A percentile compares a stretch with the other conserved stretches of the same genome.
Evolutionary conservation across 2,329 filamentous ascomycete genomes (phyloP).

Genomic region (Phaeosphaeriaceae sp.): DNA sequence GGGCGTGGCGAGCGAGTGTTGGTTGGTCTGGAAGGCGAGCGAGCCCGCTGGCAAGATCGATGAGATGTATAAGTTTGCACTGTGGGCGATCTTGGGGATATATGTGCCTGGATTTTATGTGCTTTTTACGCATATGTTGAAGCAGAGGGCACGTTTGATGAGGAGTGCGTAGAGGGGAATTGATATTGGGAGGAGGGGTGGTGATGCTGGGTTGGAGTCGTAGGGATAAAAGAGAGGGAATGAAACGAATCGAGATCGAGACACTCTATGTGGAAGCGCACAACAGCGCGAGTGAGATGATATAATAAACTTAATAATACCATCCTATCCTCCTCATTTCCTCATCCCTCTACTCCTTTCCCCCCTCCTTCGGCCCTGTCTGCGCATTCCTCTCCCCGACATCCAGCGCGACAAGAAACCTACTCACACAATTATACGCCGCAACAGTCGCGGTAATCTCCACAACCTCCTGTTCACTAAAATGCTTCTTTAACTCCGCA

Average conservation of each 20-base stretch:
- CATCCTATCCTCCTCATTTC: too few species aligned
- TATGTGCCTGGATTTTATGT: slow-evolving; percentile 86
- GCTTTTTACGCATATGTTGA: slow-evolving; percentile 94
- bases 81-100: slow-evolving; percentile 71
- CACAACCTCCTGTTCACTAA: slow-evolving; percentile 75
- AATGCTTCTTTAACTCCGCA: slow-evolving; percentile 64
- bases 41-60: slow-evolving; percentile 62
- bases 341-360: slow-evolving; percentile 10
- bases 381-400: slow-evolving; percentile 56
- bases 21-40: slow-evolving; percentile 75
- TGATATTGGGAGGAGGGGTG: background rate
- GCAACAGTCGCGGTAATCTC: slow-evolving; percentile 82
- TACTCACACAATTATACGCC: slow-evolving; percentile 84
- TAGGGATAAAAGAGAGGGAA: too few species aligned
- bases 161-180: slow-evolving; percentile 4
- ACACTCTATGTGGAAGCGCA: too few species aligned
- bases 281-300: too few species aligned
- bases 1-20: slow-evolving; percentile 87
- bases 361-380: slow-evolving; percentile 24
- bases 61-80: slow-evolving; percentile 62
- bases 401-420: slow-evolving; percentile 83
- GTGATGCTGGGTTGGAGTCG: slow-evolving; percentile 8
- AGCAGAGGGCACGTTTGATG: slow-evolving; percentile 82
- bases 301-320: too few species aligned
- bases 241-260: too few species aligned